phyloP scores from a whole-genome alignment of 192 early-diverging fungal genomes.

The Gonapodya sp. region DNA sequence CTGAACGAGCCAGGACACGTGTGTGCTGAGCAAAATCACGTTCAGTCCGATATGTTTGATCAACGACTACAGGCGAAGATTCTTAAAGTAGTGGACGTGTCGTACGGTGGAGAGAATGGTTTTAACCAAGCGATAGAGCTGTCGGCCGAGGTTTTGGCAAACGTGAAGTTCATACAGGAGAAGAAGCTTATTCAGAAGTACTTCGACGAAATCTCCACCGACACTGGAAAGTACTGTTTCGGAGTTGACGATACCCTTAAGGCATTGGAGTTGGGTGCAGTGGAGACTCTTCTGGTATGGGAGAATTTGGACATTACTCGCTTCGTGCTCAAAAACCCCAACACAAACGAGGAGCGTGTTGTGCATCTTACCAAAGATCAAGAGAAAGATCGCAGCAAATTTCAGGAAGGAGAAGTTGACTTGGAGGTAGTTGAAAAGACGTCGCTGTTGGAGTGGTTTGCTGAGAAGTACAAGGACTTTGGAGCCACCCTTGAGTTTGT shows the following conservation, averaged over 20 bases:
- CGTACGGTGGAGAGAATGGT: conserved; percentile 98
- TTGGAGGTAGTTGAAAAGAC: conserved; percentile 74
- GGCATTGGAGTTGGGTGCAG: conserved; percentile 93
- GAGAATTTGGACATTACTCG: conserved; percentile 83
- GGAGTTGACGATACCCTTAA: conserved; percentile 94
- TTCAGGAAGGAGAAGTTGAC: conserved; percentile 58
- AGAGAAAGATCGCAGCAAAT: conserved; percentile 67
- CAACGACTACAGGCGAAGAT: conserved; percentile 79
- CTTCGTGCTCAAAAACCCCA: conserved; percentile 64
- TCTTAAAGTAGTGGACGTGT: conserved; percentile 91
- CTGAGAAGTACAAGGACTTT: conserved; percentile 95
- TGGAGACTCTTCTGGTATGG: conserved; percentile 97
- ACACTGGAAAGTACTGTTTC: conserved; percentile 93
- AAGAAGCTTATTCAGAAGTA: conserved; percentile 92
- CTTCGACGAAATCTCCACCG: conserved; percentile 95
- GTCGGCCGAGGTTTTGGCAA: conserved; percentile 78
- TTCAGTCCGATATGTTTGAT: conserved; percentile 96
- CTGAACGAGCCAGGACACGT: too few species aligned
- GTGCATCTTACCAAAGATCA: conserved; percentile 76
- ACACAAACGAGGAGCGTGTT: conserved; percentile 53
- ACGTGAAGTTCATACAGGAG: conserved; percentile 99
- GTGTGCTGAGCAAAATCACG: too few species aligned
- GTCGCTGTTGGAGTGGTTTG: conserved; percentile 92
- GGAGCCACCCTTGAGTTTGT: conserved; percentile 91
- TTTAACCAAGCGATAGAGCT: conserved; percentile 97